Evolutionary conservation across 306 rosid genomes (phyloP), one percentile per base, ranked within the genome.

Genomic region (Canavalia ensiformis): DNA sequence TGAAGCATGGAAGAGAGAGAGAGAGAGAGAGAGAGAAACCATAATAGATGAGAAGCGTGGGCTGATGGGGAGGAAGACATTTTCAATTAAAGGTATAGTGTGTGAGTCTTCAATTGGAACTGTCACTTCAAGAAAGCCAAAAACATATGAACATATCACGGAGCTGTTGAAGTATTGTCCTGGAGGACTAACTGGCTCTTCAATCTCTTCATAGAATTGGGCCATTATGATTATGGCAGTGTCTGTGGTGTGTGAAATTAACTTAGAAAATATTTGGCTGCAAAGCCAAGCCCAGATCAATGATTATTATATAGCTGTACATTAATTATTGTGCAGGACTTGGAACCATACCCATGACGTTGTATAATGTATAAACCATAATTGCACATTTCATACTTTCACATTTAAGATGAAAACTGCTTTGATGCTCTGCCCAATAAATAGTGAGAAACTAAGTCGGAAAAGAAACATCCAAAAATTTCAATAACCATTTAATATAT

Each of bases 11-110:
- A 52, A 81, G 70, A 83, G 49, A 64, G 47, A 50, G 30, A 44
- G 57, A 4, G 25, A 37, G 41, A 37, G 41, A 2, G 2, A 37
- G 41, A 76, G 5, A 2, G 54, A 7, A 5, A 89, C 96, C 91
- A 83, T 88, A 52, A 91, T 77, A 29, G 92, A 91, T 68, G 88
- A 88, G 87, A 91, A 88, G 3, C 88, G 91, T 45, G 93, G 89
- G 83, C 84, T 91, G 79, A 88, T 79, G 18, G 87, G 87, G 59
- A 89, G 86, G 78, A 91, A 82, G 4, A 72, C 75, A 44, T 88
- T 74, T 33, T 45, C 49, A 35, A 90, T 8, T 71, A 85, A 67
- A 30, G 82, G 8, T 0, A 86, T 8, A 7, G 80, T 6, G 3
- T 35, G 54, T n/a, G 62, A 44, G 28, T 73, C 85, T 77, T 85